Percentiles rank a stretch among this genome's conserved stretches.
These are phyloP conservation scores for Neurospora crassa DNA, from an alignment of 2,329 filamentous ascomycete species.

Conservation along the genomic window DNA sequence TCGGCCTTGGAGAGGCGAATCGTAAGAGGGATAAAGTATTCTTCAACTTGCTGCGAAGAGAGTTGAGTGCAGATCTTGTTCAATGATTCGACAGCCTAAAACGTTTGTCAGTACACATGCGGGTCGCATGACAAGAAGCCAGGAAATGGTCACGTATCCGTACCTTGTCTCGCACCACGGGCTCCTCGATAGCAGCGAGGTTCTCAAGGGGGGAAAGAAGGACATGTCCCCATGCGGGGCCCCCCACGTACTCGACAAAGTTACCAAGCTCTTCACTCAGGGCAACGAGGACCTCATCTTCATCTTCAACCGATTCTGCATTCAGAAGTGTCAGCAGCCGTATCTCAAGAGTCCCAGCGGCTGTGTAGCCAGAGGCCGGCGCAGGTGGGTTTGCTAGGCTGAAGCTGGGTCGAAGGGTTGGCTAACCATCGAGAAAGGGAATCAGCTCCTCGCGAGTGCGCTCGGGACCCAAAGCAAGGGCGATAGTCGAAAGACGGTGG, in stretches of 20 bases:
- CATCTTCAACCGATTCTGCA: constrained; percentile 94
- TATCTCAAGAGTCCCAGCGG: neutral
- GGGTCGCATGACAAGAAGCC: neutral
- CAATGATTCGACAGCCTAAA: constrained; percentile 89
- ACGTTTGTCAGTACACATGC: neutral
- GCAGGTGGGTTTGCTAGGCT: constrained; percentile 5
- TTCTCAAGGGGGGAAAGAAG: constrained; percentile 96
- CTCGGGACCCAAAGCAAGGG: constrained; percentile 88
- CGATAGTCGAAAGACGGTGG: constrained; percentile 95
- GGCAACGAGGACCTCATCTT: constrained; percentile 95
- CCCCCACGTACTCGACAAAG: constrained; percentile 97
- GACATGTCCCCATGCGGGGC: constrained; percentile 87
- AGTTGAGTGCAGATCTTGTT: constrained; percentile 98
- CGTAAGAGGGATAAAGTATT: constrained; percentile 93
- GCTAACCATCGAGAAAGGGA: constrained; percentile 94
- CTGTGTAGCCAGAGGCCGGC: neutral
- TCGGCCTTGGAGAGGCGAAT: constrained; percentile 96
- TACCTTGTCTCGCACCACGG: constrained; percentile 96
- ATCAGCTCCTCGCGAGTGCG: constrained; percentile 97
- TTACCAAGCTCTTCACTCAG: constrained; percentile 92
- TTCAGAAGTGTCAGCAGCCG: constrained; percentile 22
- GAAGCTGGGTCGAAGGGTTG: constrained; percentile 10
- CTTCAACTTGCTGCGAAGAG: constrained; percentile 86
- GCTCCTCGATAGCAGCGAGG: constrained; percentile 95
- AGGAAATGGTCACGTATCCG: constrained; percentile 4